Evolutionary conservation across 2,329 filamentous ascomycete genomes (phyloP).

Genomic region (Epichloe aotearoae): DNA sequence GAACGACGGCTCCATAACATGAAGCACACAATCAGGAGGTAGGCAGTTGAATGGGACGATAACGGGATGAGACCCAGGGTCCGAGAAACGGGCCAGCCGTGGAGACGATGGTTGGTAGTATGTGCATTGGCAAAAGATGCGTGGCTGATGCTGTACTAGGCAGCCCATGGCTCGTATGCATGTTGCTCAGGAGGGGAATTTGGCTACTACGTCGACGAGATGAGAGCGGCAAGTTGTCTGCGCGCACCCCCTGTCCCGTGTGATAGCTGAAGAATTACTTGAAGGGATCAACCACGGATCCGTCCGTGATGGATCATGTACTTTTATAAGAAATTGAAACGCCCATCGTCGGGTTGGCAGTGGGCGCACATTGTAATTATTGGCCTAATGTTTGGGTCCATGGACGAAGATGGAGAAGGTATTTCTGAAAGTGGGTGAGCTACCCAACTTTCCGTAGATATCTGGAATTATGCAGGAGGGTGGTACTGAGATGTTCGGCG

Average conservation of each 20-base stretch:
- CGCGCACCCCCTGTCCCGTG: not conserved
- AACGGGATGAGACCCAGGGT: not conserved
- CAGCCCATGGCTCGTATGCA: not conserved
- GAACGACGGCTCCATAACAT: not conserved
- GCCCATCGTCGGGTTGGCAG: too few relatives aligned
- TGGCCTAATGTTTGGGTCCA: not conserved
- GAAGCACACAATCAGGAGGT: not conserved
- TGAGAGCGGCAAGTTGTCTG: not conserved
- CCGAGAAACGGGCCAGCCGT: not conserved
- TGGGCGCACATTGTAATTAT: not conserved
- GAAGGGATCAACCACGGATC: not conserved
- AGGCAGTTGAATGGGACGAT: not conserved
- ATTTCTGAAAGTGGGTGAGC: not conserved
- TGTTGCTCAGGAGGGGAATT: not conserved
- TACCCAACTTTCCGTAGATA: too few relatives aligned
- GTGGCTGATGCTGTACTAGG: not conserved
- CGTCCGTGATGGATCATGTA: not conserved
- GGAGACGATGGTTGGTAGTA: not conserved
- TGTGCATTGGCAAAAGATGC: not conserved
- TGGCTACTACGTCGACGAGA: not conserved
- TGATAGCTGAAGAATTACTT: not conserved
- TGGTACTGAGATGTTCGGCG: too few relatives aligned
- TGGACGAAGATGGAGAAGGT: not conserved
- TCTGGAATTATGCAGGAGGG: too few relatives aligned
- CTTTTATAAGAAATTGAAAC: not conserved